phyloP scores from a whole-genome alignment of 768 basidiomycete species.

The Clavulina sp. region DNA sequence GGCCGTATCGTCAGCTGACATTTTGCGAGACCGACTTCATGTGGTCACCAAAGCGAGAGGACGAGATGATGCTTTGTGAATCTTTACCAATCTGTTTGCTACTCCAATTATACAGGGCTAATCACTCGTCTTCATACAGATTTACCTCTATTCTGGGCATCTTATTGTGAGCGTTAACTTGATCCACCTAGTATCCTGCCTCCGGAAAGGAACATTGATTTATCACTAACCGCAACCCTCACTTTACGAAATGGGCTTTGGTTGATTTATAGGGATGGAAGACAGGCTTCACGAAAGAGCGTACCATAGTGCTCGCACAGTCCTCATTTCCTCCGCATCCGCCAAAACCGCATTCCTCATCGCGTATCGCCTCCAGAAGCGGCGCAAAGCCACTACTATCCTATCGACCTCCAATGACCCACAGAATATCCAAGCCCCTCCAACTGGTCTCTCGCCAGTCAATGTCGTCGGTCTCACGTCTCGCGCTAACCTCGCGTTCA shows the following conservation, averaged over 20 bases:
- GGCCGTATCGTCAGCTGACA: conserved; percentile 46
- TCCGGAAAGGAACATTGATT: no score
- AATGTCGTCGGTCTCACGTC: conserved; percentile 44
- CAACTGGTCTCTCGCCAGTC: not conserved
- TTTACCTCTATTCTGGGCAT: conserved; percentile 56
- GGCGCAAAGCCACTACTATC: conserved; percentile 11
- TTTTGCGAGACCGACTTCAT: conserved; percentile 40
- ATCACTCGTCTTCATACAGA: not conserved
- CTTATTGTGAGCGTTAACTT: no score
- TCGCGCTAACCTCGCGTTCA: conserved; percentile 35
- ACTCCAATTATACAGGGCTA: not conserved
- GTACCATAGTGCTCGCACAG: conserved; percentile 28
- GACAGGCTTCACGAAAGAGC: conserved; percentile 40
- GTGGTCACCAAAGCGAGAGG: conserved; percentile 34
- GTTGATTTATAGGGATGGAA: no score
- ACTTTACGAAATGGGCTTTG: no score
- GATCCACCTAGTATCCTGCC: no score
- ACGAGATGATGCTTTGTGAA: conserved; percentile 46
- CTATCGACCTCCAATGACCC: no score
- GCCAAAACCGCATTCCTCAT: conserved; percentile 57
- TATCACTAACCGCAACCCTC: no score
- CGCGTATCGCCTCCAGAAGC: conserved; percentile 34
- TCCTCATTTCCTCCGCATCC: conserved; percentile 53
- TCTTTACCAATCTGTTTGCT: not conserved
- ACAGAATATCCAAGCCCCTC: no score